phyloP scores from a whole-genome alignment of 108 stramenopile genomes.

The Pseudonitzschia pungens region DNA sequence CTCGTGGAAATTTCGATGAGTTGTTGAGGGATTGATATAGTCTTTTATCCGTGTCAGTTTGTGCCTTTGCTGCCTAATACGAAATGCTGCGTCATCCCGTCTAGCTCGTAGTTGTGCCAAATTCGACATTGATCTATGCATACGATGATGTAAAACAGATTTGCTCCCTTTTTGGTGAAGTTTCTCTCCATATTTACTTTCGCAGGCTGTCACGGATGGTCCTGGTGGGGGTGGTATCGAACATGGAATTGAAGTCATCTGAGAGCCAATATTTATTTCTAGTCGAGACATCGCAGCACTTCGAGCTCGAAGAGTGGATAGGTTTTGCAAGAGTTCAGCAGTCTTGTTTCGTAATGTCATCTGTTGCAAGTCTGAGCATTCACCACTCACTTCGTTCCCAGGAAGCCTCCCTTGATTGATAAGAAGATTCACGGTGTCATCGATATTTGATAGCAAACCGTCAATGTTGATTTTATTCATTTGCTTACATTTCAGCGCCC shows the following conservation, averaged over 20 bases:
- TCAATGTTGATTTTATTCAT: too few species aligned
- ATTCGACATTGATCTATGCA: not conserved
- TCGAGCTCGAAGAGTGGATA: conserved; percentile 23
- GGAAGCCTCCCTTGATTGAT: conserved; percentile 20
- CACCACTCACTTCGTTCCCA: not conserved
- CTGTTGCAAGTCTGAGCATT: not conserved
- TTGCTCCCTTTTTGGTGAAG: not conserved
- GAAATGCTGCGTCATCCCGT: conserved; percentile 21
- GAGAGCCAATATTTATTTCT: too few species aligned
- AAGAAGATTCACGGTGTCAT: conserved; percentile 22
- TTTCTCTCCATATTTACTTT: too few species aligned
- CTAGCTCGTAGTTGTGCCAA: conserved; percentile 16
- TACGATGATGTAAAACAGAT: not conserved
- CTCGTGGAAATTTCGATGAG: too few species aligned
- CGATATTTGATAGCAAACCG: conserved; percentile 27
- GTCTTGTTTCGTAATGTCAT: conserved; percentile 13
- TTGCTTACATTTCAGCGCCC: too few species aligned
- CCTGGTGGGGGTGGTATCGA: too few species aligned
- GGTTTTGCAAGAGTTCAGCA: conserved; percentile 24
- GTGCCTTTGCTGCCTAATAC: conserved; percentile 9
- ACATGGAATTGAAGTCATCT: too few species aligned
- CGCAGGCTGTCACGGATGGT: too few species aligned
- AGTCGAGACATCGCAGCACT: not conserved
- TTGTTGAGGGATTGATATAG: not conserved
- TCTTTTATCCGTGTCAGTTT: conserved; percentile 1